Base-by-base conservation (phyloP, 768 basidiomycete genomes). In the Kwoniella mangroviensis region DNA sequence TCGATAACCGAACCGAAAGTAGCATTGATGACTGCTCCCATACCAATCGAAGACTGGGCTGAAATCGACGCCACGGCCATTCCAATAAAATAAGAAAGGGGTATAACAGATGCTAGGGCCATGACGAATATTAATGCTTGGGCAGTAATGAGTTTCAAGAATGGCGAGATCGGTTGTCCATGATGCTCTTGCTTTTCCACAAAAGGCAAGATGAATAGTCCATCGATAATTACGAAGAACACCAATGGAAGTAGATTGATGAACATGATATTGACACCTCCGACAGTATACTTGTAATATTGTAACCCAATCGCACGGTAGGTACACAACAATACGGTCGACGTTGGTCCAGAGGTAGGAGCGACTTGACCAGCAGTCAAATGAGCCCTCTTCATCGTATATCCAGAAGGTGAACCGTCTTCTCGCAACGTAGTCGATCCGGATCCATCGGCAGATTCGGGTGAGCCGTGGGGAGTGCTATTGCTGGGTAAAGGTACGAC, bases 11-110 rank as follows among this genome's bases (percentile, higher is more conserved):
- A 94, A 82, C 97, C 97, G 77, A 99, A 99, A 1, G 94, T 94
- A 1, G 97, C 97, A 81, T 99, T 99, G 86, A 99, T 98, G 76
- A 98, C 96, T 2, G 97, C 97, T 73, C 97, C 97, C 94, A 98
- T 97, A 6, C 97, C 97, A 71, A 99, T 99, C 1, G 92, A 94
- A 0, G 93, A 95, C 79, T 98, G 97, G 0, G 97, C 97, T n/a
- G 92, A 93, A 78, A 99, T 98, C 54, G 92, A 94, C 2, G 97
- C 97, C 70, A 99, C 97, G 9, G 97, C 97, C 97, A 98, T 98
- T 19, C 97, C 97, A 79, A 99, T 98, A 85, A 99, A 99, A 86
- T 99, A 99, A 9, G 92, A 94, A 21, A 99, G 87, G 0, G 97
- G 97, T 73, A 99, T 98, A 78, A 99, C 93, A 74, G 92, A 93